Evolutionary conservation across 2,329 filamentous ascomycete species (phyloP).

Genomic region (Fusarium hainanense): DNA sequence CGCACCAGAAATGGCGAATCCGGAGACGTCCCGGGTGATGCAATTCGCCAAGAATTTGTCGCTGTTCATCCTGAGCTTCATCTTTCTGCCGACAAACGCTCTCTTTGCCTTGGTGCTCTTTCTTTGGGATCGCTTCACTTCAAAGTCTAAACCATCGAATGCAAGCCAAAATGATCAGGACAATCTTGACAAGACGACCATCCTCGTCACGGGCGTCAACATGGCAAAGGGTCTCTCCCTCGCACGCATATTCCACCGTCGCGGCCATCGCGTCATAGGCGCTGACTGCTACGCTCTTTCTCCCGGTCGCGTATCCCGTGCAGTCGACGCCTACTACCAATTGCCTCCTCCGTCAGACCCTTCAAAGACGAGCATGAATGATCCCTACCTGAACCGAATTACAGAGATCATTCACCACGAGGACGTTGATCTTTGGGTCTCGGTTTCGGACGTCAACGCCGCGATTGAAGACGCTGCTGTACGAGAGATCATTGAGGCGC

Average conservation of each 20-base stretch:
- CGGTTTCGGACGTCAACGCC: conserved; percentile 75
- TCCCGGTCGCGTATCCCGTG: conserved; percentile 67
- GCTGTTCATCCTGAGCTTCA: conserved; percentile 27
- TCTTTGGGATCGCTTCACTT: conserved; percentile 12
- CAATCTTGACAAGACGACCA: conserved; percentile 51
- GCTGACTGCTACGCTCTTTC: conserved; percentile 70
- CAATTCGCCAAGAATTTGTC: conserved; percentile 30
- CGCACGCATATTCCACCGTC: conserved; percentile 71
- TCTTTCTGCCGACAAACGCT: conserved; percentile 9
- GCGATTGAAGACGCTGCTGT: conserved; percentile 75
- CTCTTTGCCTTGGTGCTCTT: conserved; percentile 11
- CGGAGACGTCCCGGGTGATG: not conserved
- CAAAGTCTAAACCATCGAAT: not conserved
- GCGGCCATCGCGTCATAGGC: conserved; percentile 76
- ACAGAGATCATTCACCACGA: conserved; percentile 69
- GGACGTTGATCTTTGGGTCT: conserved; percentile 76
- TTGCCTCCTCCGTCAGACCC: conserved; percentile 49
- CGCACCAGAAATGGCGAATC: not conserved
- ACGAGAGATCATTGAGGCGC: conserved; percentile 68
- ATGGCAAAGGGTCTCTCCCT: conserved; percentile 77
- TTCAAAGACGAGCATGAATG: conserved; percentile 38
- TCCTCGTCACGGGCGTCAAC: conserved; percentile 78
- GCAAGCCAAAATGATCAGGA: not conserved
- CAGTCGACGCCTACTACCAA: conserved; percentile 65
- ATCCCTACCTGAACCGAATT: conserved; percentile 66